Base-by-base conservation (phyloP, 495 filamentous ascomycete genomes). In the Penicillium malachiteum region DNA sequence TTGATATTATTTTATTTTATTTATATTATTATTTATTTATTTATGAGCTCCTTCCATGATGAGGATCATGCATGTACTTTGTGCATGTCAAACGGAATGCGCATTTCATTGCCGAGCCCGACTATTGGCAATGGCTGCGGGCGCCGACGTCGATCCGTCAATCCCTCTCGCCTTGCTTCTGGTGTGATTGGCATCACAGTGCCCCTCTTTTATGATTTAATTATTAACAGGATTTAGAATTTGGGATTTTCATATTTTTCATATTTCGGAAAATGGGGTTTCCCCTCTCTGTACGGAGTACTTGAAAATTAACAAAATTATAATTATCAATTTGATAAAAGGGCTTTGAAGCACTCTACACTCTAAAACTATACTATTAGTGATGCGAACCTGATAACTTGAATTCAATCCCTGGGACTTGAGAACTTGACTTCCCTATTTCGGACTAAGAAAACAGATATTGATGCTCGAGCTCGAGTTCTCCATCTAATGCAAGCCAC, bases 101-200 rank as follows among this genome's bases (percentile, higher is more conserved):
- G 44, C 58, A 63, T 43, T 67, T 68, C 62, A 60, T 55, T 72
- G 66, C 63, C 64, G 63, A 68, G 60, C 33, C 53, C 47, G 59
- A 75, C 72, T 75, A 75, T 73, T 73, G 72, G 64, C 70, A 71
- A 71, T 73, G 67, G 71, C 66, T 65, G 68, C 67, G 70, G 69
- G 67, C 66, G 52, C 71, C 70, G 66, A 63, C 66, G 71, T 74
- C 71, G 71, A 74, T 72, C 71, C 62, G 64, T 69, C 66, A 65
- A 65, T 66, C 61, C 59, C 56, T 63, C 54, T 57, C 71, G 65
- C 71, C 71, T 59, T 65, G 62, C 70, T 58, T 52, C 54, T 17
- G 32, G 51, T 54, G 59, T 66, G 63, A 70, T 73, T 71, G 70
- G 66, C 48, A 68, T 67, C 42, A 43, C 47, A 31, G 16, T 16